Conservation (phyloP, 768 basidiomycete species). For the Roridomyces roridus region DNA sequence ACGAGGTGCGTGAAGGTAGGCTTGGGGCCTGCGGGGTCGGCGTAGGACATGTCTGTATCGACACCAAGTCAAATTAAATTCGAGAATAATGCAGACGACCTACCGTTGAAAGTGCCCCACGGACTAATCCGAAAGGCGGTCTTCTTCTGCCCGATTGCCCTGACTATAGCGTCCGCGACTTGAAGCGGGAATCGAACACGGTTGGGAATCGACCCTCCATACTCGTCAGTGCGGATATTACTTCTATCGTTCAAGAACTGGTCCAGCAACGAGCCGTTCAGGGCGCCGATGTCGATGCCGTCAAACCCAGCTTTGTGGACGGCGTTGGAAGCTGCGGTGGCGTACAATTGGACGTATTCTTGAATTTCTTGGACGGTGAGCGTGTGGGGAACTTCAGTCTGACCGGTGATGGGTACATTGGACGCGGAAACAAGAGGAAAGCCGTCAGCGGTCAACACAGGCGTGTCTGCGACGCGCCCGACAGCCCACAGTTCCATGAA, state of each 20-base stretch:
- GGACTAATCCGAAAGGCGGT: no score
- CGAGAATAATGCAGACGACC: slow-evolving; percentile 1
- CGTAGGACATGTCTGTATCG: slow-evolving; percentile 44
- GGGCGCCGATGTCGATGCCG: slow-evolving; percentile 46
- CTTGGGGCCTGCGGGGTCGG: slow-evolving; percentile 47
- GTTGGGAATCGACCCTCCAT: slow-evolving; percentile 41
- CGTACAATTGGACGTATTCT: no score
- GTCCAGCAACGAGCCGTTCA: slow-evolving; percentile 43
- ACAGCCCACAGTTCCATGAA: slow-evolving; percentile 57
- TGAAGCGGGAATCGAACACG: no score
- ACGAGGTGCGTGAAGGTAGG: slow-evolving; percentile 53
- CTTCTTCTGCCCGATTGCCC: slow-evolving; percentile 49
- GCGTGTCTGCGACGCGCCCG: slow-evolving; percentile 38
- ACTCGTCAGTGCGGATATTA: slow-evolving; percentile 45
- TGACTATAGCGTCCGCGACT: slow-evolving; percentile 44
- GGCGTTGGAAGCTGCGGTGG: no score
- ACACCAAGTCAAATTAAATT: slow-evolving; percentile 26
- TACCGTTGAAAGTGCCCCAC: slow-evolving; percentile 35
- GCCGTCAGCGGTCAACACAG: slow-evolving; percentile 32
- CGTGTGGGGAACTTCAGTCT: slow-evolving; percentile 27
- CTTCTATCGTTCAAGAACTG: slow-evolving; percentile 51
- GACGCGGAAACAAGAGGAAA: slow-evolving; percentile 38
- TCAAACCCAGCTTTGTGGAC: no score
- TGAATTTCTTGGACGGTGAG: slow-evolving; percentile 40
- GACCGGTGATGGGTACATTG: slow-evolving; percentile 17